Conservation (phyloP, 1,284 basidiomycete species). For the Rhodotorula mucilaginosa region DNA sequence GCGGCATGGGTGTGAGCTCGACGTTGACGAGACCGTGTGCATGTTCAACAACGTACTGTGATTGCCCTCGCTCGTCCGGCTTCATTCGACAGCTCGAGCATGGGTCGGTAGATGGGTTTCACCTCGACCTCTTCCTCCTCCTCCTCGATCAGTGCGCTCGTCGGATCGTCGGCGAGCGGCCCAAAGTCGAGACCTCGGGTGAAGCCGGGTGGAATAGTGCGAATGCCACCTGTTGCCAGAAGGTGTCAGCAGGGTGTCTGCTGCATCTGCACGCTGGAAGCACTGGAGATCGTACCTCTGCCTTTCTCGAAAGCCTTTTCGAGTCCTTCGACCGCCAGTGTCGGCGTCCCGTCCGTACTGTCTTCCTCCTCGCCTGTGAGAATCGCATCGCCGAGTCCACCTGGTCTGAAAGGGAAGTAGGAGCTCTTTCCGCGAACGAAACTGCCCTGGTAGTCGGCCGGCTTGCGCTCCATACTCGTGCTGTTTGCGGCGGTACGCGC, state of each 20-base stretch:
- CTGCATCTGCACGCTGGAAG: not conserved
- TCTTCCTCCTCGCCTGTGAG: conserved; percentile 28
- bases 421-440: conserved; percentile 92
- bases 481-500: conserved; percentile 64
- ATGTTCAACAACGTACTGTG: not conserved
- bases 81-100: conserved; percentile 34
- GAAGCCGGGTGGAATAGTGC: conserved; percentile 53
- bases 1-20: not conserved
- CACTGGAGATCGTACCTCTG: conserved; percentile 8
- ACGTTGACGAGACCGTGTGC: too few species aligned
- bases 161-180: conserved; percentile 53
- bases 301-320: conserved; percentile 41
- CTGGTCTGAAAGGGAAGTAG: conserved; percentile 87
- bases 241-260: conserved; percentile 39
- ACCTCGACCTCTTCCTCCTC: conserved; percentile 44
- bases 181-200: conserved; percentile 63
- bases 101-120: conserved; percentile 42
- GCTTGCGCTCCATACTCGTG: conserved; percentile 77
- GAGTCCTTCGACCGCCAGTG: conserved; percentile 48
- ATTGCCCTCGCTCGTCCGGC: conserved; percentile 6
- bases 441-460: conserved; percentile 61
- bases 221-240: conserved; percentile 45
- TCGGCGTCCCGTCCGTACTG: conserved; percentile 51
- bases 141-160: conserved; percentile 49
- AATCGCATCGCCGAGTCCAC: conserved; percentile 60